These are phyloP conservation scores for Micromonas commoda DNA, from an alignment of 139 green algal genomes.

Conservation along the genomic window DNA sequence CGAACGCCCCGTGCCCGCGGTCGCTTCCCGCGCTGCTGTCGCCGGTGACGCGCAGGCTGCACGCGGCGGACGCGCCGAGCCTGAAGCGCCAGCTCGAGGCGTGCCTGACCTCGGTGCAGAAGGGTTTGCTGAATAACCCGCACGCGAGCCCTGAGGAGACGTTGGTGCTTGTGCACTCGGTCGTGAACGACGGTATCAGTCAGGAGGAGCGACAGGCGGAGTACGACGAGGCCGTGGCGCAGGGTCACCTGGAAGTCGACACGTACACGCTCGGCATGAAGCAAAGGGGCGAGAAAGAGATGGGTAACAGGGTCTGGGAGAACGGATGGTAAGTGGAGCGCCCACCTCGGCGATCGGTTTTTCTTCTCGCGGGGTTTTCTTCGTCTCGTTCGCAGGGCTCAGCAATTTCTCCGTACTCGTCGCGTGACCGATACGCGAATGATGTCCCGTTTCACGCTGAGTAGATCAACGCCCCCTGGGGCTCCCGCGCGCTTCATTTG, in stretches of 20 bases:
- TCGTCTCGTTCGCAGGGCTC: no score
- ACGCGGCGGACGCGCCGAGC: slow-evolving; percentile 37
- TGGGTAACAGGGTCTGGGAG: neutral
- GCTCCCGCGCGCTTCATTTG: no score
- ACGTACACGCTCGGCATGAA: neutral
- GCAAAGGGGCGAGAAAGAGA: neutral
- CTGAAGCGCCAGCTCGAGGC: slow-evolving; percentile 56
- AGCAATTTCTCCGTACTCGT: no score
- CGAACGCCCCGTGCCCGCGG: slow-evolving; percentile 48
- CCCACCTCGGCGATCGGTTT: no score
- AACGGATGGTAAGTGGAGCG: no score
- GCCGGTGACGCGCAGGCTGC: neutral
- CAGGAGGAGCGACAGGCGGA: slow-evolving; percentile 8
- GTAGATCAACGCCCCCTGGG: no score
- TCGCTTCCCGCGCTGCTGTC: slow-evolving; percentile 38
- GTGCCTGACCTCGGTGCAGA: slow-evolving; percentile 61
- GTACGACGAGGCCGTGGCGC: no score
- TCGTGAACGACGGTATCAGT: slow-evolving; percentile 42
- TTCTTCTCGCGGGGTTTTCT: no score
- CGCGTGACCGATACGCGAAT: no score
- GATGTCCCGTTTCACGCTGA: no score
- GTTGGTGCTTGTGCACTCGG: slow-evolving; percentile 50
- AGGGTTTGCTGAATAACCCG: slow-evolving; percentile 64
- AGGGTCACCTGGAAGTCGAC: neutral
- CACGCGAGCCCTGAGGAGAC: slow-evolving; percentile 50